A percentile compares a stretch with the other conserved stretches of the same genome.
These are phyloP conservation scores for Lentinula novae-zelandiae DNA, from an alignment of 1,284 basidiomycete genomes.

Conservation along the genomic window DNA sequence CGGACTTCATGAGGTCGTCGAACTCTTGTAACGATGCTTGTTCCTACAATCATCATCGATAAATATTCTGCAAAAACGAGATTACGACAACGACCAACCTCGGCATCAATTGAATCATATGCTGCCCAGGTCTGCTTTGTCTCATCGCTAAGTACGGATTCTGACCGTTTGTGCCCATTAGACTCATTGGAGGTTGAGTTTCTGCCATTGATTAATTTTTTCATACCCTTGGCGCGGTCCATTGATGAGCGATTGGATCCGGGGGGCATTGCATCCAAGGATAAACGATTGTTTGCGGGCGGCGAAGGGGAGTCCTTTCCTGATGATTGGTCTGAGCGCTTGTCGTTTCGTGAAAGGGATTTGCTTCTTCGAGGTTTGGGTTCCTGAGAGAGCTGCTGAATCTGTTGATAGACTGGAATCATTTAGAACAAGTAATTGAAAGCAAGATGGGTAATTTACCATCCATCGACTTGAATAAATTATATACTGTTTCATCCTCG, in stretches of 20 bases:
- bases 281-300: conserved; percentile 32
- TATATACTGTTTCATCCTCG: conserved; percentile 83
- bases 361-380: conserved; percentile 62
- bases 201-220: conserved; percentile 49
- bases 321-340: conserved; percentile 33
- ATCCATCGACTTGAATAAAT: conserved; percentile 82
- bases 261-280: conserved; percentile 35
- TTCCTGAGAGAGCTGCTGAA: conserved; percentile 61
- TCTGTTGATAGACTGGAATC: conserved; percentile 69
- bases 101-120: conserved; percentile 14
- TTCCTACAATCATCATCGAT: conserved; percentile 40
- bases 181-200: conserved; percentile 39
- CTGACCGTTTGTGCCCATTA: conserved; percentile 46
- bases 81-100: neutral
- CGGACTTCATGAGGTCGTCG: conserved; percentile 85
- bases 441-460: conserved; percentile 41
- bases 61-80: neutral
- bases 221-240: conserved; percentile 56
- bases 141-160: conserved; percentile 49
- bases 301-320: conserved; percentile 21
- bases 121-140: conserved; percentile 32
- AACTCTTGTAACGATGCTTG: conserved; percentile 66
- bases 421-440: neutral
- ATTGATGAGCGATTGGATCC: conserved; percentile 45
- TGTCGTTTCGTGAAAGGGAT: conserved; percentile 53